Percentiles rank a stretch among this genome's conserved stretches.
Evolutionary conservation across 2,329 filamentous ascomycete species (phyloP).

Genomic region (Phyllosticta citribraziliensis): DNA sequence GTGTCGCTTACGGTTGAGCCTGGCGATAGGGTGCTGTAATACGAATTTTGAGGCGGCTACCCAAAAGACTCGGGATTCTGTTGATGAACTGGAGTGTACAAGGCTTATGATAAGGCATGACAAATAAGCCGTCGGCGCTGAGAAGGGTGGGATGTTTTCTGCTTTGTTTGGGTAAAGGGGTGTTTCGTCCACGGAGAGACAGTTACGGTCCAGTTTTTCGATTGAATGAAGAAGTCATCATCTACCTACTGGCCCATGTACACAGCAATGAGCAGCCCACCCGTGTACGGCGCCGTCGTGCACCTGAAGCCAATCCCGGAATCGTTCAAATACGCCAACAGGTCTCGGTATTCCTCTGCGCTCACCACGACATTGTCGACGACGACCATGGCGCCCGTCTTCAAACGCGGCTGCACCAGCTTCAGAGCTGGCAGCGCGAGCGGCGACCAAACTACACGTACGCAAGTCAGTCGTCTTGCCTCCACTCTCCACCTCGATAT

Average conservation of each 20-base stretch:
- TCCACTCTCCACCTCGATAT: background rate
- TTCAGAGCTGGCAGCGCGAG: conserved; percentile 45
- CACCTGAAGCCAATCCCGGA: conserved; percentile 41
- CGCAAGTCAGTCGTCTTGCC: background rate
- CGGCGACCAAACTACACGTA: conserved; percentile 43
- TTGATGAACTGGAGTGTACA: no score
- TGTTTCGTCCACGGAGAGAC: no score
- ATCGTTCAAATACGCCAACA: conserved; percentile 37
- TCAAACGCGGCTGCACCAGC: conserved; percentile 36
- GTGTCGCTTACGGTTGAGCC: no score
- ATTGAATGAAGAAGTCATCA: background rate
- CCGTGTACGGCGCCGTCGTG: conserved; percentile 39
- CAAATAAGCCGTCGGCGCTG: no score
- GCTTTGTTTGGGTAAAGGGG: no score
- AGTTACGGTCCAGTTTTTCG: no score
- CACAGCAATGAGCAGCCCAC: conserved; percentile 37
- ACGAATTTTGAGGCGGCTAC: no score
- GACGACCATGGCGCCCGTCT: conserved; percentile 39
- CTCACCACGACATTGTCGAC: conserved; percentile 39
- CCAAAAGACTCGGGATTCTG: no score
- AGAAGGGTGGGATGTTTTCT: no score
- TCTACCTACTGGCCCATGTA: conserved; percentile 4
- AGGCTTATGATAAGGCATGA: no score
- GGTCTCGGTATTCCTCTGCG: conserved; percentile 35
- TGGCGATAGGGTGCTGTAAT: no score